These are phyloP conservation scores for Trametes meyenii DNA, from an alignment of 768 basidiomycete species.

Conservation along the genomic window DNA sequence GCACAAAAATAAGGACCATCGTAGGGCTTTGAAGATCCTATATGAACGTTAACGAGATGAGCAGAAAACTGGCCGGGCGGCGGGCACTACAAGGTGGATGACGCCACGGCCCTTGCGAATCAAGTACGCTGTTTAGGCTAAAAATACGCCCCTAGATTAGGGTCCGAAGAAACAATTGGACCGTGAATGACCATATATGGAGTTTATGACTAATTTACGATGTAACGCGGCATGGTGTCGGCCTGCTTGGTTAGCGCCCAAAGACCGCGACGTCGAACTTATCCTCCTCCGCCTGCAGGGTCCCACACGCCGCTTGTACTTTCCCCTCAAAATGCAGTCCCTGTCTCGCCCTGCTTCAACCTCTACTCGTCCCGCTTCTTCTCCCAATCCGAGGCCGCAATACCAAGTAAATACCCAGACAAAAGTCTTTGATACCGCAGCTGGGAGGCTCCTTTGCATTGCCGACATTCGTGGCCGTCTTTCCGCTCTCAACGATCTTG, in stretches of 20 bases:
- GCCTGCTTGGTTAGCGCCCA: background rate
- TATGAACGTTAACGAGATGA: too few relatives aligned
- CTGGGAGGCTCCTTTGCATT: constrained; percentile 90
- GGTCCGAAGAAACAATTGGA: too few relatives aligned
- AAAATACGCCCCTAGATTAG: too few relatives aligned
- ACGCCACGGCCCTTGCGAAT: too few relatives aligned
- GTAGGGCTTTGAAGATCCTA: too few relatives aligned
- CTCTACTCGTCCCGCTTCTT: constrained; percentile 58
- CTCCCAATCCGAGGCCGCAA: constrained; percentile 52
- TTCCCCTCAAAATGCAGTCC: constrained; percentile 49
- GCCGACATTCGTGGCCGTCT: constrained; percentile 92
- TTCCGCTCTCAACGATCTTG: constrained; percentile 87
- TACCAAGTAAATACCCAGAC: constrained; percentile 73
- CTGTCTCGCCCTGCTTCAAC: constrained; percentile 61
- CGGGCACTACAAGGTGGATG: too few relatives aligned
- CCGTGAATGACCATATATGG: background rate
- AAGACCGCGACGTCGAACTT: background rate
- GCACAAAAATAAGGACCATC: too few relatives aligned
- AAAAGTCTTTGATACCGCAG: constrained; percentile 74
- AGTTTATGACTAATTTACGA: constrained; percentile 3
- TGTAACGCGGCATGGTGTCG: constrained; percentile 3
- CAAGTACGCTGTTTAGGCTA: too few relatives aligned
- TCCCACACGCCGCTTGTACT: constrained; percentile 1
- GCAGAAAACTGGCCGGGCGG: too few relatives aligned
- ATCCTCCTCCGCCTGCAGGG: background rate